phyloP scores from a whole-genome alignment of 2,329 filamentous ascomycete genomes.

The Lecanicillium sp. region DNA sequence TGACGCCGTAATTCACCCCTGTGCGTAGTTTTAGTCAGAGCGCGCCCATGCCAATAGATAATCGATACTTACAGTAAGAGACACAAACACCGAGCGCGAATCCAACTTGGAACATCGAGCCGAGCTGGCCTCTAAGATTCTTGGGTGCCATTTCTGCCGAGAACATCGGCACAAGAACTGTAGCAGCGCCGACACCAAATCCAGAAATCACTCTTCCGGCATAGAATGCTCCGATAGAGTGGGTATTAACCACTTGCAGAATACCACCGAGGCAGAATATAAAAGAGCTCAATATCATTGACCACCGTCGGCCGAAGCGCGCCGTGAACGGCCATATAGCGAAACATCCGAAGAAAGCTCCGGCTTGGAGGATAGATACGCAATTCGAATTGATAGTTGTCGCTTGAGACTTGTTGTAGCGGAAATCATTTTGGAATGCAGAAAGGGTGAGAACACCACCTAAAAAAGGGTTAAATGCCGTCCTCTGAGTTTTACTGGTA shows the following conservation, averaged over 20 bases:
- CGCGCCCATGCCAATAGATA: not conserved
- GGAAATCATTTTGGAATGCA: conserved; percentile 34
- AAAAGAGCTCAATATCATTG: conserved; percentile 32
- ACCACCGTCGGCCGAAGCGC: conserved; percentile 33
- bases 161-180: conserved; percentile 41
- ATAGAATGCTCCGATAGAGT: conserved; percentile 32
- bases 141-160: conserved; percentile 42
- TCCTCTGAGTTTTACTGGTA: not conserved
- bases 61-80: conserved; percentile 29
- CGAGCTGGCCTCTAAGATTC: conserved; percentile 36
- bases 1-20: conserved; percentile 40
- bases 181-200: conserved; percentile 19
- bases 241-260: conserved; percentile 33
- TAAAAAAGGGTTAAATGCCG: too few relatives aligned
- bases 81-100: conserved; percentile 37
- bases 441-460: conserved; percentile 35
- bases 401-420: conserved; percentile 24
- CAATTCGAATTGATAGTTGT: conserved; percentile 33
- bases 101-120: conserved; percentile 31
- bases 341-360: conserved; percentile 38
- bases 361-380: conserved; percentile 36
- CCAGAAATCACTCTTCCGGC: conserved; percentile 30
- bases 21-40: not conserved
- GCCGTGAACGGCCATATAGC: conserved; percentile 39
- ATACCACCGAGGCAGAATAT: conserved; percentile 40